These are phyloP conservation scores for Eimeria falciformis DNA, from an alignment of 169 alveolate genomes.

Conservation along the genomic window DNA sequence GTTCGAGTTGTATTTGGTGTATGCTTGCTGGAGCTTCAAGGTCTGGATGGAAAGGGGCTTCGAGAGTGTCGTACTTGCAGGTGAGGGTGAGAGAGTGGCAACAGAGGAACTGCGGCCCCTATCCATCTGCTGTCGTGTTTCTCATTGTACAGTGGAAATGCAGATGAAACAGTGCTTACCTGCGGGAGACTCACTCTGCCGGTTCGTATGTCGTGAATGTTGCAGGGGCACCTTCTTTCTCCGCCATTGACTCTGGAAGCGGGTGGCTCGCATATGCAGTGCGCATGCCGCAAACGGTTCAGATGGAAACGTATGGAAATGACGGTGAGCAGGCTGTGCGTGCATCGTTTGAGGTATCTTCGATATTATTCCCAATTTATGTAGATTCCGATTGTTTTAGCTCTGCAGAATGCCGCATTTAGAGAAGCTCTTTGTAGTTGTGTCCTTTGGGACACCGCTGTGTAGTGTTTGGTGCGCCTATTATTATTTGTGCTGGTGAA, in stretches of 20 bases:
- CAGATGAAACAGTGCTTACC: too few relatives aligned
- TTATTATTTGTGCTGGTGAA: not conserved
- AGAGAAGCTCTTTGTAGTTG: too few relatives aligned
- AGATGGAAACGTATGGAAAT: not conserved
- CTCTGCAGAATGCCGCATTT: not conserved
- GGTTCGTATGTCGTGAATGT: not conserved
- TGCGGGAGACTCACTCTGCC: too few relatives aligned
- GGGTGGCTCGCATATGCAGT: slow-evolving; percentile 27
- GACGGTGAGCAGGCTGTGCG: not conserved
- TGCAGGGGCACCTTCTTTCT: not conserved
- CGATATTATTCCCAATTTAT: too few relatives aligned
- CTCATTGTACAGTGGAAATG: too few relatives aligned
- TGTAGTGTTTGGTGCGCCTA: not conserved
- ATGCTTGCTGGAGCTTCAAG: slow-evolving; percentile 23
- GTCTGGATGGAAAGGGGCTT: slow-evolving; percentile 15
- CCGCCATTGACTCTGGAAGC: not conserved
- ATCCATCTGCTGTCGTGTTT: too few relatives aligned
- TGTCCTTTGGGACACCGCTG: too few relatives aligned
- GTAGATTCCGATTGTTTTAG: not conserved
- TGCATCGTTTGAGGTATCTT: too few relatives aligned
- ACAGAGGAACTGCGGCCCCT: too few relatives aligned
- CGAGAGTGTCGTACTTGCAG: slow-evolving; percentile 7
- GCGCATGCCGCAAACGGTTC: slow-evolving; percentile 22
- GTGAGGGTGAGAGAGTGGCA: too few relatives aligned
- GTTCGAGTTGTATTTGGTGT: slow-evolving; percentile 1